These are phyloP conservation scores for Didymosphaeria variabile DNA, from an alignment of 2,329 filamentous ascomycete species.

Conservation along the genomic window DNA sequence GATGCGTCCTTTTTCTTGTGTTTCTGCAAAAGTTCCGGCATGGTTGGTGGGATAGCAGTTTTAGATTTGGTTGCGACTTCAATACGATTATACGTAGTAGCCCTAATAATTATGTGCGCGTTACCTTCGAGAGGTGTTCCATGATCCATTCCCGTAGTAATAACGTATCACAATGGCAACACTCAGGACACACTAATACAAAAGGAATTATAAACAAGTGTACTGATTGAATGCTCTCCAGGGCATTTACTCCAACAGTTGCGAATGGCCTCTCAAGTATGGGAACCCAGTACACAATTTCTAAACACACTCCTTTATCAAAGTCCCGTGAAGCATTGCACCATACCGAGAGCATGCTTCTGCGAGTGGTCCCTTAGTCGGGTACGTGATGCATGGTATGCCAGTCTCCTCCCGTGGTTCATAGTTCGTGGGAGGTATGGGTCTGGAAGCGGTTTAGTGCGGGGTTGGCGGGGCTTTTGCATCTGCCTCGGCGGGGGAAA, in stretches of 20 bases:
- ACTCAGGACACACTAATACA: too few relatives aligned
- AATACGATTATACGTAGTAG: conserved; percentile 6
- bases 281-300: too few relatives aligned
- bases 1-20: neutral
- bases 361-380: too few relatives aligned
- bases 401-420: neutral
- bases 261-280: too few relatives aligned
- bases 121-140: neutral
- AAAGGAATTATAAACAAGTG: too few relatives aligned
- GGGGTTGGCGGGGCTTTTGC: conserved; percentile 8
- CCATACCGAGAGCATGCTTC: too few relatives aligned
- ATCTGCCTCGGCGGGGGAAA: neutral
- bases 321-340: too few relatives aligned
- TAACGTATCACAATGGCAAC: too few relatives aligned
- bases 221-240: too few relatives aligned
- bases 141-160: neutral
- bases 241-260: too few relatives aligned
- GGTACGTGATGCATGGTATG: neutral
- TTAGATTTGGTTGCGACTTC: conserved; percentile 9
- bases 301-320: too few relatives aligned
- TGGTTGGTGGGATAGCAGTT: neutral
- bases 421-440: neutral
- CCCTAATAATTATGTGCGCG: neutral
- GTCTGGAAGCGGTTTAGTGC: conserved; percentile 2
- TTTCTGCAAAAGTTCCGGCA: neutral